Base-by-base conservation (phyloP, 495 filamentous ascomycete species). In the Penicillium salamii region DNA sequence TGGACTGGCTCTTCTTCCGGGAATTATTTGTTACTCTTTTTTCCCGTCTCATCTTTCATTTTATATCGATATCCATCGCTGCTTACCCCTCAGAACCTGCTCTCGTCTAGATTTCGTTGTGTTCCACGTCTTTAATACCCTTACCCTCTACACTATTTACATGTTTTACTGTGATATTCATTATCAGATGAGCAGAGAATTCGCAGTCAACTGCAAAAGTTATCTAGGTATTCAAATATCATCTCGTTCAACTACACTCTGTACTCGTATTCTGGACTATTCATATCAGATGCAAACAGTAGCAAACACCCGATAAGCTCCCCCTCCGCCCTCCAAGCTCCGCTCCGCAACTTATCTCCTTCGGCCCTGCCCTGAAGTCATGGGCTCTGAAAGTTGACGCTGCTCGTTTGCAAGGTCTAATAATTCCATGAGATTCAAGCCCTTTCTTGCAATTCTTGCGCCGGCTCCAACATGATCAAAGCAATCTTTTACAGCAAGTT, bases 401-500 rank as follows among this genome's bases (percentile, higher is more conserved):
- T 14, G 32, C 28, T 44, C 24, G 3, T 42, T 32, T 32, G 29
- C 29, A 12, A 32, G 29, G 5, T 32, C 11, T 32, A 12, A 5
- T 7, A 13, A 7, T 3, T 32, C 12, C 12, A 32, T 32, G 29
- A 32, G 7, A 38, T 12, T 20, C 23, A 33, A n/a, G 13, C 17
- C 45, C 44, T 42, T 41, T 32, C 56, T 54, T n/a, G 32, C 33
- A 33, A 40, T 21, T 8, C 21, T 31, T 43, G 42, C 24, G 36
- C 8, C 54, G 23, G 7, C 14, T 36, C 41, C 59, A 67, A 45
- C 41, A 76, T 76, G 90, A 96, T 97, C 68, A 88, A 91, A 58
- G 88, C 89, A 49, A 95, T 97, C 50, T 98, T 97, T 75, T 97
- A 91, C 68, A 88, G 89, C 52, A 85, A 87, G 49, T 98, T 98